phyloP scores from a whole-genome alignment of 352 stramenopile genomes.

The Phytophthora litchii region DNA sequence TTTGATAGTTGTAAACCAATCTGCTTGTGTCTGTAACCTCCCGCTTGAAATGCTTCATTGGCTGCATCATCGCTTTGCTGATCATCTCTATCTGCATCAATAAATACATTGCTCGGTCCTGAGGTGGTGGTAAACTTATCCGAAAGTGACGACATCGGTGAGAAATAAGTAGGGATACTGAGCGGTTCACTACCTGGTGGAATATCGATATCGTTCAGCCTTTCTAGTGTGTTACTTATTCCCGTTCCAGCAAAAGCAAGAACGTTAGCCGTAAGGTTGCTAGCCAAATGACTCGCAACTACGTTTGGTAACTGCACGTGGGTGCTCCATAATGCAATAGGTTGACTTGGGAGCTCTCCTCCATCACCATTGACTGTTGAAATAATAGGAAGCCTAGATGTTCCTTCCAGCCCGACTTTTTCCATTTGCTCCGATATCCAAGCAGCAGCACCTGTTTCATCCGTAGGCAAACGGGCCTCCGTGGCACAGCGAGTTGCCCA shows the following conservation, averaged over 20 bases:
- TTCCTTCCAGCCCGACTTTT: constrained; percentile 42
- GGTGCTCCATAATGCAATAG: constrained; percentile 9
- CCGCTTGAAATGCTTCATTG: constrained; percentile 20
- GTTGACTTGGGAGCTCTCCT: not conserved
- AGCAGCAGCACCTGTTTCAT: constrained; percentile 76
- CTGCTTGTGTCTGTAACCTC: constrained; percentile 5
- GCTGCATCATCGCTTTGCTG: constrained; percentile 24
- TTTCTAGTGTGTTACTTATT: not conserved
- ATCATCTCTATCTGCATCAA: constrained; percentile 27
- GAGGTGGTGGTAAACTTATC: not conserved
- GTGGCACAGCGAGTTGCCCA: constrained; percentile 71
- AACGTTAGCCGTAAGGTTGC: constrained; percentile 11
- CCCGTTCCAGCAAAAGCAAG: not conserved
- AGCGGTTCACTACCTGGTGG: not conserved
- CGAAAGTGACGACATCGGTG: not conserved
- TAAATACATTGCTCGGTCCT: constrained; percentile 18
- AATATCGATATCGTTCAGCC: not conserved
- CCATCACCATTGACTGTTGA: constrained; percentile 9
- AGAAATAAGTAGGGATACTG: not conserved
- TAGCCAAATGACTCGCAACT: constrained; percentile 14
- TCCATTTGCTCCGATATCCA: constrained; percentile 94
- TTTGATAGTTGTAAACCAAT: constrained; percentile 1
- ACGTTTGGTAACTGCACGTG: constrained; percentile 20
- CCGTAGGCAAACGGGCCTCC: constrained; percentile 47
- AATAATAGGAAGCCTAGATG: constrained; percentile 1